Conservation (phyloP, 768 basidiomycete genomes). For the Rickenella mellea region DNA sequence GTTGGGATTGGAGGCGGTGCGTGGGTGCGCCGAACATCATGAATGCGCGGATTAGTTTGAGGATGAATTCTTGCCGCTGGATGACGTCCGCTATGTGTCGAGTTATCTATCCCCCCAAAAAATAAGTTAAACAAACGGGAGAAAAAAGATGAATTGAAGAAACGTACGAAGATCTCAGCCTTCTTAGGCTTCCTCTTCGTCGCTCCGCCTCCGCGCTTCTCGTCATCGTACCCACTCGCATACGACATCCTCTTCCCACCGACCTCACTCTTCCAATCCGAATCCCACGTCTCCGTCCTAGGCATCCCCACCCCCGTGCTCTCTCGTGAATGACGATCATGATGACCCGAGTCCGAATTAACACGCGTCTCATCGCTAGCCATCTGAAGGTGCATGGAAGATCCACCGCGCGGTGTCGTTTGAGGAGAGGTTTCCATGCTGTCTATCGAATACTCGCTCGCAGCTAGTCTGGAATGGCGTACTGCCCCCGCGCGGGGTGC, state of each 20-base stretch:
- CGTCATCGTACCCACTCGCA: constrained; percentile 10
- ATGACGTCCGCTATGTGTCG: constrained; percentile 76
- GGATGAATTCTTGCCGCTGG: constrained; percentile 75
- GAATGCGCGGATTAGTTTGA: constrained; percentile 76
- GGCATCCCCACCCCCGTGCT: constrained; percentile 11
- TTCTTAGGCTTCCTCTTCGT: constrained; percentile 52
- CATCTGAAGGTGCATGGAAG: too few relatives aligned
- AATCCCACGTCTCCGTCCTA: constrained; percentile 16
- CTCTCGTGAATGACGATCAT: constrained; percentile 7
- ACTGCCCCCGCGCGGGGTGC: too few relatives aligned
- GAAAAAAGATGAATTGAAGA: neutral
- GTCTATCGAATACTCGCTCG: too few relatives aligned
- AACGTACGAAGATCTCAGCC: constrained; percentile 65
- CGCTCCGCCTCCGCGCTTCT: constrained; percentile 30
- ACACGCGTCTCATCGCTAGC: too few relatives aligned
- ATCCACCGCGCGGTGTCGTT: too few relatives aligned
- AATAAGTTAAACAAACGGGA: neutral
- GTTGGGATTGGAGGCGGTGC: constrained; percentile 89
- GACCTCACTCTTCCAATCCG: constrained; percentile 19
- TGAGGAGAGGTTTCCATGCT: too few relatives aligned
- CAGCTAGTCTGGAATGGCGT: too few relatives aligned
- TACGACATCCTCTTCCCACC: constrained; percentile 12
- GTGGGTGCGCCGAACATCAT: constrained; percentile 92
- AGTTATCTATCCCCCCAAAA: constrained; percentile 46
- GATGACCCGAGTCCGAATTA: too few relatives aligned